Conservation (phyloP, 202 grass and related monocot genomes). For the Carex arenaria region DNA sequence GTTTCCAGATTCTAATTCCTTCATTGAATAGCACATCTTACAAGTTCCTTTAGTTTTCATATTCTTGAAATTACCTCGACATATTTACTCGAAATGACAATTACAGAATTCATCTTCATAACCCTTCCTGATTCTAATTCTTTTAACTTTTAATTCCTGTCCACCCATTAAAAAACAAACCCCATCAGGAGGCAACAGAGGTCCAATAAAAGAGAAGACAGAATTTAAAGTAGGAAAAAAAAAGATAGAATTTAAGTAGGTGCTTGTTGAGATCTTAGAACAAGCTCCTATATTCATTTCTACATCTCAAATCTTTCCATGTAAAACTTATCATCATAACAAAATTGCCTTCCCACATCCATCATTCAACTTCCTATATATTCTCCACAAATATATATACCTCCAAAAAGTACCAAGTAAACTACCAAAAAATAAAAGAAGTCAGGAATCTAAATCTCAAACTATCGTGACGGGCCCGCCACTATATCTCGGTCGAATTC, state of each 20-base stretch:
- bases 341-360: slow-evolving; percentile 15
- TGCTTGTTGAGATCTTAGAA: background rate
- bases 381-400: slow-evolving; percentile 13
- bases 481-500: slow-evolving; percentile 40
- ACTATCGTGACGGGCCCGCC: slow-evolving; percentile 15
- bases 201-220: background rate
- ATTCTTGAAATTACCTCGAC: background rate
- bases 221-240: no score
- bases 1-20: background rate
- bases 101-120: background rate
- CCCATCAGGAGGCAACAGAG: background rate
- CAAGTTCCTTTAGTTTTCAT: background rate
- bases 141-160: background rate
- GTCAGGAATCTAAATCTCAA: slow-evolving; percentile 22
- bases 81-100: background rate
- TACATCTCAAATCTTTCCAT: slow-evolving; percentile 22
- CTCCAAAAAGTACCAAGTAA: background rate
- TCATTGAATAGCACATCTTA: no score
- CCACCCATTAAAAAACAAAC: background rate
- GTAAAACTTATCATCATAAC: slow-evolving; percentile 22
- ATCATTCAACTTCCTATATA: slow-evolving; percentile 12
- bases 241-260: background rate
- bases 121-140: background rate
- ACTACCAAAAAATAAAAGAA: background rate
- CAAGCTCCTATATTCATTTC: slow-evolving; percentile 7